Evolutionary conservation across 352 stramenopile species (phyloP), one percentile per base, ranked within the genome.

Genomic region (Phytophthora brassicae): DNA sequence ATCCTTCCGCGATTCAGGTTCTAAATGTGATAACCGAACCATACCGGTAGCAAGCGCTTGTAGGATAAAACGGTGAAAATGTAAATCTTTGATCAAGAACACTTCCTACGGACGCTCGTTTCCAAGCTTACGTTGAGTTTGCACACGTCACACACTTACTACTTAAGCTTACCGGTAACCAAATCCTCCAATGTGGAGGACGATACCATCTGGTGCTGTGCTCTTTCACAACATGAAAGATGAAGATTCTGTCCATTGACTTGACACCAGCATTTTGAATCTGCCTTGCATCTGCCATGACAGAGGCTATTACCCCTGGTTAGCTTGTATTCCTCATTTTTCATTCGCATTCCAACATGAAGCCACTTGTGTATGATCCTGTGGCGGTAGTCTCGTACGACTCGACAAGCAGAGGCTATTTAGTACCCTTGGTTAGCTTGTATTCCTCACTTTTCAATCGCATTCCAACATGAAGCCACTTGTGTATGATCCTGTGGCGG

Each of bases 81-180:
- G n/a, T n/a, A n/a, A n/a, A n/a, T n/a, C n/a, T n/a, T n/a, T n/a
- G n/a, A n/a, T n/a, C n/a, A n/a, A n/a, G n/a, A n/a, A n/a, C n/a
- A n/a, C n/a, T n/a, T n/a, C n/a, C n/a, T n/a, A n/a, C n/a, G n/a
- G n/a, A n/a, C n/a, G n/a, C n/a, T n/a, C n/a, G n/a, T n/a, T n/a
- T n/a, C 31, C 31, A 38, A 42, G 2, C 8, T 22, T 38, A 68
- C 35, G 60, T 60, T 63, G 60, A 22, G 14, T 6, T 53, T 47
- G 39, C 41, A 57, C 61, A 47, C 22, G 56, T 65, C 61, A 43
- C 61, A 60, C n/a, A n/a, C n/a, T n/a, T n/a, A n/a, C n/a, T n/a
- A n/a, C n/a, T n/a, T n/a, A n/a, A 29, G 31, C 13, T 2, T 19
- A 19, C 17, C 13, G 17, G 13, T 1, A 35, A 6, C 3, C 36